Evolutionary conservation across 352 stramenopile genomes (phyloP), one percentile per base, ranked within the genome.

Genomic region (Pythium sp.): DNA sequence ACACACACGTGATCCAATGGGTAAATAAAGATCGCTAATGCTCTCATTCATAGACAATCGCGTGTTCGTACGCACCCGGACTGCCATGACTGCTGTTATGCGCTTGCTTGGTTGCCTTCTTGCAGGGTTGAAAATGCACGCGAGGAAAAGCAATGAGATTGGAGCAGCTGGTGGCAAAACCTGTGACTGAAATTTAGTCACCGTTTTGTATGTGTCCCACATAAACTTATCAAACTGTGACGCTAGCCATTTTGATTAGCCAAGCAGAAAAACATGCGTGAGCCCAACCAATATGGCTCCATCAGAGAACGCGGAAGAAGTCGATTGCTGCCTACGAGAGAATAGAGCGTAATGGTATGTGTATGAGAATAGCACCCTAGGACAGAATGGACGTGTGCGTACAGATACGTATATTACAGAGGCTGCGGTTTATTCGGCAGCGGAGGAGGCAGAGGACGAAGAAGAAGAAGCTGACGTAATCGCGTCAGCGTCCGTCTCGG

Each of bases 61-160:
- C 5, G 43, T 12, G 7, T 38, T n/a, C 30, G 14, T 28, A 51
- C 74, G 59, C 57, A 80, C 75, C 51, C 73, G 75, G 63, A 78
- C 76, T 60, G 73, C 73, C 70, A 77, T 78, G 20, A 24, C 49
- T 63, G 54, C 20, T 51, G 18, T 9, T 54, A 11, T 8, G 24
- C 26, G 46, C 24, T n/a, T 7, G n/a, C 20, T 34, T 51, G 34
- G 11, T 53, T 47, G 26, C 38, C 20, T 20, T 49, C 5, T 20
- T 51, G 43, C 43, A 3, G n/a, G 43, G 3, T 51, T 51, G 43
- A 6, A 51, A 43, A 66, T 59, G 15, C 22, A 30, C 30, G 24
- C 9, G 11, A 65, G 20, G 36, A 26, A 47, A 57, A 63, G 55
- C 30, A 60, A 46, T 1, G 24, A 14, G 3, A 15, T 59, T 47